Evolutionary conservation across 2,329 filamentous ascomycete species (phyloP), one percentile per base, ranked within the genome.

Genomic region (Xylariaceae sp.): DNA sequence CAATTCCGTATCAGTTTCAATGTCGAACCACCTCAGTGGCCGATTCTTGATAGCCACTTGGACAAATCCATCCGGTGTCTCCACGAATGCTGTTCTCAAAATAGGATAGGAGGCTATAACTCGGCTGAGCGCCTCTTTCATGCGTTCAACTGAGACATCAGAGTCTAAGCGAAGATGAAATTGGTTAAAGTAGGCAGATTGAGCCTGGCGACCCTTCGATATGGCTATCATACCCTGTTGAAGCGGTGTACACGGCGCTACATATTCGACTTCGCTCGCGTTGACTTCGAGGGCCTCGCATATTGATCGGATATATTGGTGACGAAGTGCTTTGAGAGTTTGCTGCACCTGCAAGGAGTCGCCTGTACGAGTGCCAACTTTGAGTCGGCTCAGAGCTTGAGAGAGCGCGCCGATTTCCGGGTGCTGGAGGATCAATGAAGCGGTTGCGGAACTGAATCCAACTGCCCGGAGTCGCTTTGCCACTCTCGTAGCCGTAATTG

Each of bases 161-260:
- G 72, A 58, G 0, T 72, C 58, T 0, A 96, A 72, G 0, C 75
- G 66, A 49, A 93, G 85, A 0, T 73, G 74, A 68, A 97, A 96
- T 0, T 80, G 78, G 58, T 92, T 92, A 72, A 93, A 95, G 69
- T 97, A 97, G 0, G 88, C 74, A 0, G 80, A 77, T 0, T 76
- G 71, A 0, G 79, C 74, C 15, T 77, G 84, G 8, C 84, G 69
- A 0, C 73, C 81, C 44, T 88, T 71, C 23, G 86, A 87, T 53
- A 86, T 82, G 4, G 88, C 88, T 53, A 96, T 84, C 77, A 97
- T 93, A 0, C 92, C 92, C 70, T 93, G 85, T 68, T 97, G 92
- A 0, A 96, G 76, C 0, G 92, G 83, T 0, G 92, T 95, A 69
- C 92, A 96, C 3, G 92, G 92, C 0, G 85, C 85, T 55, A 96